phyloP scores from a whole-genome alignment of 441 rosid species.

The Bocquillonia castaneifolia region DNA sequence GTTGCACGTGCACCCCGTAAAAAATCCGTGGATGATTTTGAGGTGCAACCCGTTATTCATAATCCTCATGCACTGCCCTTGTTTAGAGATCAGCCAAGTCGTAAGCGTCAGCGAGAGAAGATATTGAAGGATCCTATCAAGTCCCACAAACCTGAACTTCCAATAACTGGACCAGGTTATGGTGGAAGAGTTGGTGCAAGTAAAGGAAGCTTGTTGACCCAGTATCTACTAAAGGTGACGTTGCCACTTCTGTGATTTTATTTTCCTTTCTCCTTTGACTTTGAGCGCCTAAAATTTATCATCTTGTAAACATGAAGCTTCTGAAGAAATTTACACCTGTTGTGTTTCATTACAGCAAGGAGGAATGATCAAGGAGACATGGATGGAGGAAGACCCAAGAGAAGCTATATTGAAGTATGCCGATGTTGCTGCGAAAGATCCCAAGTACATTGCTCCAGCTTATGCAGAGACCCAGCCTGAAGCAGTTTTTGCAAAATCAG shows the following conservation, averaged over 20 bases:
- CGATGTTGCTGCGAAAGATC: slow-evolving; percentile 88
- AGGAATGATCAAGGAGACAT: slow-evolving; percentile 97
- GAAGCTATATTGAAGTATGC: slow-evolving; percentile 94
- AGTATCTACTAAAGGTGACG: slow-evolving; percentile 86
- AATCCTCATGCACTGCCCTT: slow-evolving; percentile 93
- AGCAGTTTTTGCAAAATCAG: slow-evolving; percentile 79
- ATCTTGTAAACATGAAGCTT: slow-evolving; percentile 3
- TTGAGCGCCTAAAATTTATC: not conserved
- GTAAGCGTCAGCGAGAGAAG: slow-evolving; percentile 89
- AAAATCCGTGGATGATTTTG: slow-evolving; percentile 89
- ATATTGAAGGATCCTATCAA: slow-evolving; percentile 79
- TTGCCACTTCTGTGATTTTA: not conserved
- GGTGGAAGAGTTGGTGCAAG: slow-evolving; percentile 94
- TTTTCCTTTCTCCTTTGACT: not conserved
- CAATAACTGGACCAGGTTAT: slow-evolving; percentile 86
- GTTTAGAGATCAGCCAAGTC: slow-evolving; percentile 97
- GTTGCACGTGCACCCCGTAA: slow-evolving; percentile 95
- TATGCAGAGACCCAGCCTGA: slow-evolving; percentile 85
- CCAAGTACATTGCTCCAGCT: slow-evolving; percentile 94
- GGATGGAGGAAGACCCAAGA: slow-evolving; percentile 99
- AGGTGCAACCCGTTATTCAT: slow-evolving; percentile 79
- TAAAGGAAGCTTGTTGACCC: slow-evolving; percentile 88
- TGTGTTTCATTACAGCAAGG: slow-evolving; percentile 72
- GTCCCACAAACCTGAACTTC: slow-evolving; percentile 91
- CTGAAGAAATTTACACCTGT: slow-evolving; percentile 21